phyloP scores from a whole-genome alignment of 2,329 filamentous ascomycete genomes.

The Verticillium tricorpus region DNA sequence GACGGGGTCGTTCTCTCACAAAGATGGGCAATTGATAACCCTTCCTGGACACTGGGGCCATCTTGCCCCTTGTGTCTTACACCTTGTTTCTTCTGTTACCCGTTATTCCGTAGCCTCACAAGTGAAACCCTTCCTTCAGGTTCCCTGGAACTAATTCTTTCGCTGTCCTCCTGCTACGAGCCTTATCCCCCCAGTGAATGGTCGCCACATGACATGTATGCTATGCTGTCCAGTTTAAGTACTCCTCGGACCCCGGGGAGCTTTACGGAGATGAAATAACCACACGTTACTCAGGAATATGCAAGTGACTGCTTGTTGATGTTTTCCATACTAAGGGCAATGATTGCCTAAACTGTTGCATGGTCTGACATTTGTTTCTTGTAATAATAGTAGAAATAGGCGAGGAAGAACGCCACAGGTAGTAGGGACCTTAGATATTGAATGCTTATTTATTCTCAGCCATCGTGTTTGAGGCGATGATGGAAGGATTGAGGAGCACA shows the following conservation, averaged over 20 bases:
- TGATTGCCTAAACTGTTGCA: background rate
- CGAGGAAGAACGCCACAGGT: background rate
- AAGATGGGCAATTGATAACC: background rate
- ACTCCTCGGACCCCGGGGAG: background rate
- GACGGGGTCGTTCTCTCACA: too few relatives aligned
- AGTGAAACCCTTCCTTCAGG: background rate
- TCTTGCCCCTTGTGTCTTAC: background rate
- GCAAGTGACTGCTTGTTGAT: background rate
- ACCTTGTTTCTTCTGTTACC: background rate
- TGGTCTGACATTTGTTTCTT: background rate
- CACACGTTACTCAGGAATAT: background rate
- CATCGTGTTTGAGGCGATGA: background rate
- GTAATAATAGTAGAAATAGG: background rate
- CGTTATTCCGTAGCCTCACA: background rate
- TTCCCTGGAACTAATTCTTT: background rate
- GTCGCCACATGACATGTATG: background rate
- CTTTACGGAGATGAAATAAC: background rate
- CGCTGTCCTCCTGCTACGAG: background rate
- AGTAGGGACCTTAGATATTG: background rate
- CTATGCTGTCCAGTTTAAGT: background rate
- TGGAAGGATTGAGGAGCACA: background rate
- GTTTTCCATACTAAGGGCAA: background rate
- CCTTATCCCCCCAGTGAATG: background rate
- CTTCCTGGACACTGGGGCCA: background rate
- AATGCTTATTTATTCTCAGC: background rate